Evolutionary conservation across 1,139 yeast species (phyloP).

Genomic region (Sugiyamaella castrensis): DNA sequence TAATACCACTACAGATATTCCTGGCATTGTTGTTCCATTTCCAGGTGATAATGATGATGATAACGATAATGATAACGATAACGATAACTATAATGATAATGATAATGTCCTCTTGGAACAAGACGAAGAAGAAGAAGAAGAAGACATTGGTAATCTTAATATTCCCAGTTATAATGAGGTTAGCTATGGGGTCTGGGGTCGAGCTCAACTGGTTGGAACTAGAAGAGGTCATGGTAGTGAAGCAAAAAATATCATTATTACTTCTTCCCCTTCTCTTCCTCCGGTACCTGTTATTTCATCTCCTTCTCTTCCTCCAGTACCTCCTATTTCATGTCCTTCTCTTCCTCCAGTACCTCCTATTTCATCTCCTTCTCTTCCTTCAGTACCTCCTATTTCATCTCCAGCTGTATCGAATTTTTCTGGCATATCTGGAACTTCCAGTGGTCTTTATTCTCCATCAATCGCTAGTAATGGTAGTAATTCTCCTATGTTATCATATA

Average conservation of each 20-base stretch:
- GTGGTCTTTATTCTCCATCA: background rate
- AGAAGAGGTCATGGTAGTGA: too few relatives aligned
- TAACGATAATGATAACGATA: background rate
- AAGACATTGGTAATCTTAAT: conserved; percentile 6
- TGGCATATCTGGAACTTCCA: too few relatives aligned
- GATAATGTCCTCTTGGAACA: too few relatives aligned
- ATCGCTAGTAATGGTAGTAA: conserved; percentile 1
- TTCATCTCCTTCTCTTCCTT: too few relatives aligned
- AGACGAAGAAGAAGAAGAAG: background rate
- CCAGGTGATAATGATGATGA: background rate
- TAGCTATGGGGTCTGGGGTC: too few relatives aligned
- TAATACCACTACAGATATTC: conserved; percentile 1
- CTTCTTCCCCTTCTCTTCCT: too few relatives aligned
- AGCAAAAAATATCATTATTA: too few relatives aligned
- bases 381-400: conserved; percentile 1
- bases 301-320: too few relatives aligned
- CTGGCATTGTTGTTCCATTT: conserved; percentile 14
- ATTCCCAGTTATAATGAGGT: conserved; percentile 4
- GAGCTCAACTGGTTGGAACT: too few relatives aligned
- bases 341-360: background rate
- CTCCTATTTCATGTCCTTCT: background rate
- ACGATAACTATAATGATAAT: background rate
- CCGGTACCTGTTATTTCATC: background rate
- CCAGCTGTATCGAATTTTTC: conserved; percentile 7
- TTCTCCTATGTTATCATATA: conserved; percentile 23